Evolutionary conservation across 108 stramenopile genomes (phyloP).

Genomic region (Cyclotella choctawhatcheeana): DNA sequence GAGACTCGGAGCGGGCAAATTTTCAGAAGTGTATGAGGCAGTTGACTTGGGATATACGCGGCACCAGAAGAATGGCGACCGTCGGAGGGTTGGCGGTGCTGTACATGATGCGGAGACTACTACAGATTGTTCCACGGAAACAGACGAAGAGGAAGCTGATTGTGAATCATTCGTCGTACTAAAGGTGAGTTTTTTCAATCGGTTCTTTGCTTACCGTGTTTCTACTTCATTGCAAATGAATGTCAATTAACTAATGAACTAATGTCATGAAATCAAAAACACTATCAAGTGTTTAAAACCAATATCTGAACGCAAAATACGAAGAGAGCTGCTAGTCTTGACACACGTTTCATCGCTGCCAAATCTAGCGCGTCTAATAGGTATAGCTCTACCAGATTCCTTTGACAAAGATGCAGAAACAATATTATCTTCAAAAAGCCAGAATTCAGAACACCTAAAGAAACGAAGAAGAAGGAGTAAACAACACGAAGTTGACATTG

Average conservation of each 20-base stretch:
- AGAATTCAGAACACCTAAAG: conserved; percentile 6
- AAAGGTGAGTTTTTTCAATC: conserved; percentile 12
- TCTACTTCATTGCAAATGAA: too few relatives aligned
- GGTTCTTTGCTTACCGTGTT: not conserved
- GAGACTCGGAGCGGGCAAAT: conserved; percentile 87
- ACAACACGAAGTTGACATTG: conserved; percentile 17
- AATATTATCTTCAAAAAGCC: not conserved
- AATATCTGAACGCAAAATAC: conserved; percentile 84
- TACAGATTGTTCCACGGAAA: conserved; percentile 30
- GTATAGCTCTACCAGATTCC: conserved; percentile 49
- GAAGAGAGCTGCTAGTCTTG: conserved; percentile 77
- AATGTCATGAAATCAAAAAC: not conserved
- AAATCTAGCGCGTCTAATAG: conserved; percentile 71
- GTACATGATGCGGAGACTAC: conserved; percentile 3
- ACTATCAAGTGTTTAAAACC: conserved; percentile 75
- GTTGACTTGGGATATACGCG: conserved; percentile 52
- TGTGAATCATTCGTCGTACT: conserved; percentile 21
- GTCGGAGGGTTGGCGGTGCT: not conserved
- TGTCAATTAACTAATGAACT: not conserved
- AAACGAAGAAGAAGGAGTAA: conserved; percentile 3
- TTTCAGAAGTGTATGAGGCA: conserved; percentile 89
- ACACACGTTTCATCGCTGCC: conserved; percentile 69
- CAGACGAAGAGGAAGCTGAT: conserved; percentile 16
- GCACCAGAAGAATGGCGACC: not conserved
- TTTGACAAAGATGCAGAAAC: conserved; percentile 13